Percentiles rank a stretch among this genome's conserved stretches.
Conservation (phyloP, 208 protist species). For the Trypanosoma rangeli region DNA sequence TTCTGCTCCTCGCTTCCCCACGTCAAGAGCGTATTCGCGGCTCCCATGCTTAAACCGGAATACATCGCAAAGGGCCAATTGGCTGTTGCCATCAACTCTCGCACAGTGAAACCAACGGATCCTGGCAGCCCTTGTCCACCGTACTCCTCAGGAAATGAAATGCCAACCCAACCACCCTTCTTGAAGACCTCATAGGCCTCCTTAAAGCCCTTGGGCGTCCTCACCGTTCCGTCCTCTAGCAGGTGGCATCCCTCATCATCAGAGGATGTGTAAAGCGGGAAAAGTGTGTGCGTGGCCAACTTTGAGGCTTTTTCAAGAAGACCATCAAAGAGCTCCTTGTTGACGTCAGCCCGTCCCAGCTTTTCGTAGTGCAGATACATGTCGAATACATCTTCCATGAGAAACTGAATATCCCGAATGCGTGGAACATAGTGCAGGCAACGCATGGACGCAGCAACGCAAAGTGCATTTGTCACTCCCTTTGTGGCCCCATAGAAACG, state of each 20-base stretch:
- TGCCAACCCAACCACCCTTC: constrained; percentile 77
- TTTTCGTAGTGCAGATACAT: constrained; percentile 81
- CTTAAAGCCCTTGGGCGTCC: constrained; percentile 82
- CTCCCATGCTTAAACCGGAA: constrained; percentile 67
- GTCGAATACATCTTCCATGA: constrained; percentile 82
- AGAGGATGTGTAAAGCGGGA: constrained; percentile 60
- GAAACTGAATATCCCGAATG: constrained; percentile 63
- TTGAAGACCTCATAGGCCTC: constrained; percentile 79
- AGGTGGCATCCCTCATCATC: constrained; percentile 58
- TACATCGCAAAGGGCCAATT: constrained; percentile 91
- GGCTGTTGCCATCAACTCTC: constrained; percentile 75
- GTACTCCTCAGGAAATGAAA: constrained; percentile 72
- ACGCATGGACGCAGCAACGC: constrained; percentile 27
- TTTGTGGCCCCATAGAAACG: constrained; percentile 11
- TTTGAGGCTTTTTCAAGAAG: constrained; percentile 68
- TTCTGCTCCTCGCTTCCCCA: constrained; percentile 82
- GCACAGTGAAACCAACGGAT: constrained; percentile 57
- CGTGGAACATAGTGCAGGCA: constrained; percentile 49
- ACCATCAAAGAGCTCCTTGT: constrained; percentile 74
- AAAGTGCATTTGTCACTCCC: constrained; percentile 6
- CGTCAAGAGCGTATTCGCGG: constrained; percentile 54
- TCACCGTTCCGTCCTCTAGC: constrained; percentile 49
- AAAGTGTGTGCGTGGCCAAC: constrained; percentile 52
- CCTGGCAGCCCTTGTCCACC: constrained; percentile 81
- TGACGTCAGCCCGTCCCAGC: constrained; percentile 35